Conservation (phyloP, 768 basidiomycete genomes). For the Tephrocybe sp. region DNA sequence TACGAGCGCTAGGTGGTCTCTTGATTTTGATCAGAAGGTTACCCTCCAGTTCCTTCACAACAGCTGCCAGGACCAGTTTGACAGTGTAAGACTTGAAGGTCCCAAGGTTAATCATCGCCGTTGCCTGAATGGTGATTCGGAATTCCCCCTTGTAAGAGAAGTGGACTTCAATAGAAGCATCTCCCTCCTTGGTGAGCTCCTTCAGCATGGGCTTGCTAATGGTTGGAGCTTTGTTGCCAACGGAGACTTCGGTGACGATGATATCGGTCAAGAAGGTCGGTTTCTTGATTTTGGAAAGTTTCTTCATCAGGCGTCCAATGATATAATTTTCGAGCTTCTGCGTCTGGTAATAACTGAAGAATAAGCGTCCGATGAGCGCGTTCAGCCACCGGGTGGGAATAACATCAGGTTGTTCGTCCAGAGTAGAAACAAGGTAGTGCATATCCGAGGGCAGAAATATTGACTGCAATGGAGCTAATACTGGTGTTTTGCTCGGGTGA, state of each 20-base stretch:
- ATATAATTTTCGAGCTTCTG: conserved; percentile 80
- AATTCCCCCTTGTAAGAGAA: conserved; percentile 85
- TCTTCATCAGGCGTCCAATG: conserved; percentile 89
- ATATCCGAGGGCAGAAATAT: conserved; percentile 82
- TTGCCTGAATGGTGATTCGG: conserved; percentile 87
- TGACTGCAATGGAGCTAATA: conserved; percentile 55
- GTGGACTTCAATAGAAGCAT: conserved; percentile 86
- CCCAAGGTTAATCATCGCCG: conserved; percentile 83
- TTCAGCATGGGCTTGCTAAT: conserved; percentile 98
- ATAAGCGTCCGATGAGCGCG: conserved; percentile 87
- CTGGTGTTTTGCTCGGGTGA: conserved; percentile 60
- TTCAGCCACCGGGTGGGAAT: conserved; percentile 99
- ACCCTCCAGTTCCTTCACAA: conserved; percentile 88
- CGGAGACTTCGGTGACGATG: conserved; percentile 84
- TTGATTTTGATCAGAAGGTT: conserved; percentile 90
- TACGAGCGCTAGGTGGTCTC: conserved; percentile 89
- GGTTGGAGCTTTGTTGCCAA: conserved; percentile 81
- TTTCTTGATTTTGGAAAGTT: conserved; percentile 87
- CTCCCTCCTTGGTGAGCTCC: conserved; percentile 92
- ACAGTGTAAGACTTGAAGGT: conserved; percentile 86
- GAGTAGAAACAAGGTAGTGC: conserved; percentile 74
- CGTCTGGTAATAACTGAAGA: conserved; percentile 91
- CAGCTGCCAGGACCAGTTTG: conserved; percentile 85
- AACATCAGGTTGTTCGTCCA: conserved; percentile 93
- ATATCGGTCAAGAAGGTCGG: conserved; percentile 86